Evolutionary conservation across 164 flowering plant species (phyloP).

Genomic region (Aristolochia contorta): DNA sequence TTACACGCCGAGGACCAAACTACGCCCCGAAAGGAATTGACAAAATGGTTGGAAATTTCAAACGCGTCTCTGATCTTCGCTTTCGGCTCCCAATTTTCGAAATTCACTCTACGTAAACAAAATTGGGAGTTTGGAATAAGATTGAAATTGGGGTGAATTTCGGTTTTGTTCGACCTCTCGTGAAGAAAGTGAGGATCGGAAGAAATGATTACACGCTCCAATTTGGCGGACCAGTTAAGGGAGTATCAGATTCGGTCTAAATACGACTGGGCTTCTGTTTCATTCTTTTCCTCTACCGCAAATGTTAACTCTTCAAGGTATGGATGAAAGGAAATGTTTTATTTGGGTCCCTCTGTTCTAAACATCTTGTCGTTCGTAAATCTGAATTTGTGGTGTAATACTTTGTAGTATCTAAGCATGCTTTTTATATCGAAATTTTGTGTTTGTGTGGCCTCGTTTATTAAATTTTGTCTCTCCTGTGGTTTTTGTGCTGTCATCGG

Average conservation of each 20-base stretch:
- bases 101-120: neutral
- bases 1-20: neutral
- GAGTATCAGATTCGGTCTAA: slow-evolving; percentile 96
- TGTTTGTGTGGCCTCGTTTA: too few relatives aligned
- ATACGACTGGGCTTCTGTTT: slow-evolving; percentile 85
- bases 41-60: neutral
- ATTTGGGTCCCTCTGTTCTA: slow-evolving; percentile 1
- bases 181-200: slow-evolving; percentile 1
- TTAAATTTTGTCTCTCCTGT: too few relatives aligned
- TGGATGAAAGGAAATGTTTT: neutral
- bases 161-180: too few relatives aligned
- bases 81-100: neutral
- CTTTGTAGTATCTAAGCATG: too few relatives aligned
- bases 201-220: slow-evolving; percentile 83
- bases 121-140: neutral
- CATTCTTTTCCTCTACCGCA: slow-evolving; percentile 74
- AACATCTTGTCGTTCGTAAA: neutral
- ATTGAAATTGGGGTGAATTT: too few relatives aligned
- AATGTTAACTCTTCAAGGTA: slow-evolving; percentile 54
- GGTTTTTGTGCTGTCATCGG: too few relatives aligned
- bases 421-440: too few relatives aligned
- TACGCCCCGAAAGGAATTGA: neutral
- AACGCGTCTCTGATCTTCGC: neutral
- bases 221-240: slow-evolving; percentile 79
- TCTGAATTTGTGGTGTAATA: too few relatives aligned